Base-by-base conservation (phyloP, 2,329 filamentous ascomycete genomes). In the Mariannaea sp. region DNA sequence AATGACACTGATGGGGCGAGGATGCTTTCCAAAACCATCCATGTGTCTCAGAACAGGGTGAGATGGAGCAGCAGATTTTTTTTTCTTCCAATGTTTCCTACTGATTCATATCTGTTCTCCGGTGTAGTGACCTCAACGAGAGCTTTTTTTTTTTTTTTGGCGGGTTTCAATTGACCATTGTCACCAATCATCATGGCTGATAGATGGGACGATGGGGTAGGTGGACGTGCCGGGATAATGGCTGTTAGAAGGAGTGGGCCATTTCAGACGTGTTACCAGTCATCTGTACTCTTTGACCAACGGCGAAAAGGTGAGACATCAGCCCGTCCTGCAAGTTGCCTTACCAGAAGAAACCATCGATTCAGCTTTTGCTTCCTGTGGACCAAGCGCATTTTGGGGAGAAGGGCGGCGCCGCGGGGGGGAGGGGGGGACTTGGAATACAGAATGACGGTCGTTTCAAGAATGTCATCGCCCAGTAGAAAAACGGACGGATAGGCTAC, bases 81-180 rank as follows among this genome's bases (percentile, higher is more conserved):
- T 24, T 24, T 24, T 8, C 22, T 8, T 24, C 8, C 22, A 5
- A 19, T 24, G 45, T 42, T 41, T 16, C 7, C 48, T 44, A 43
- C n/a, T n/a, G n/a, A n/a, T n/a, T n/a, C n/a, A n/a, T n/a, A n/a
- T n/a, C n/a, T n/a, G n/a, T n/a, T n/a, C n/a, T n/a, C n/a, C n/a
- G n/a, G n/a, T n/a, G n/a, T n/a, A n/a, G n/a, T 32, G 55, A 64
- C 56, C 59, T 65, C n/a, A 22, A 56, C 56, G 62, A 65, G n/a
- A n/a, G n/a, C n/a, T n/a, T n/a, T n/a, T n/a, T 65, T 49, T 49
- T 42, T 48, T 38, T 9, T 48, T 40, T 48, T 39, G 17, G 49
- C 38, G 46, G 51, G 42, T 44, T 38, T 16, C 30, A 40, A 27
- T 17, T 22, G 39, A 10, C n/a, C 51, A 65, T 65, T 62, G 59